Evolutionary conservation across 352 stramenopile genomes (phyloP).

Genomic region (Globisporangium takayamanum): DNA sequence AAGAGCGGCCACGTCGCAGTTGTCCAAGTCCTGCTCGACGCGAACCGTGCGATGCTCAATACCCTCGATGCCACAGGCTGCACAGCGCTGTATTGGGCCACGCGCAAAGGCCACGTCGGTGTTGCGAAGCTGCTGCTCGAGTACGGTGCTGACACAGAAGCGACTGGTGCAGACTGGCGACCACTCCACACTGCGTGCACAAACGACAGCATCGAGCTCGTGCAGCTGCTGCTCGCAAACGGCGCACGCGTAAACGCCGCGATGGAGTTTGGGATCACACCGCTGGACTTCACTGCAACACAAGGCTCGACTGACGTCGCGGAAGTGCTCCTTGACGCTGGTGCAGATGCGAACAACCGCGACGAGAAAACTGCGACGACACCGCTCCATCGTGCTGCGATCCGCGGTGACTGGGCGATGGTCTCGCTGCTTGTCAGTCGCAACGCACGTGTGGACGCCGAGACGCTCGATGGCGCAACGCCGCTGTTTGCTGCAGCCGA

Average conservation of each 20-base stretch:
- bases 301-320: conserved; percentile 12
- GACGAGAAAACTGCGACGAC: conserved; percentile 16
- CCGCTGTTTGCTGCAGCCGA: conserved; percentile 13
- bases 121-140: conserved; percentile 11
- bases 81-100: conserved; percentile 13
- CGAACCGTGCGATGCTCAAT: conserved; percentile 1
- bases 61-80: conserved; percentile 11
- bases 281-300: conserved; percentile 8
- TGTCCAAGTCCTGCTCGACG: conserved; percentile 1
- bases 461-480: conserved; percentile 10
- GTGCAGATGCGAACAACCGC: conserved; percentile 13
- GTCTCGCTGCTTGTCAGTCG: conserved; percentile 10
- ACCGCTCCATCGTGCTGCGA: conserved; percentile 12
- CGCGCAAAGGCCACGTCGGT: conserved; percentile 9
- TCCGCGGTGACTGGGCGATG: conserved; percentile 9
- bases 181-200: conserved; percentile 14
- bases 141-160: conserved; percentile 9
- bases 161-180: conserved; percentile 8
- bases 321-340: conserved; percentile 11
- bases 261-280: conserved; percentile 16
- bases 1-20: conserved; percentile 9
- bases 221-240: conserved; percentile 12
- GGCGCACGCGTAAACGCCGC: conserved; percentile 8
- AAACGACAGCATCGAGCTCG: conserved; percentile 14
- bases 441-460: conserved; percentile 7